phyloP scores from a whole-genome alignment of 345 rosid species.

The Fremontodendron californicum region DNA sequence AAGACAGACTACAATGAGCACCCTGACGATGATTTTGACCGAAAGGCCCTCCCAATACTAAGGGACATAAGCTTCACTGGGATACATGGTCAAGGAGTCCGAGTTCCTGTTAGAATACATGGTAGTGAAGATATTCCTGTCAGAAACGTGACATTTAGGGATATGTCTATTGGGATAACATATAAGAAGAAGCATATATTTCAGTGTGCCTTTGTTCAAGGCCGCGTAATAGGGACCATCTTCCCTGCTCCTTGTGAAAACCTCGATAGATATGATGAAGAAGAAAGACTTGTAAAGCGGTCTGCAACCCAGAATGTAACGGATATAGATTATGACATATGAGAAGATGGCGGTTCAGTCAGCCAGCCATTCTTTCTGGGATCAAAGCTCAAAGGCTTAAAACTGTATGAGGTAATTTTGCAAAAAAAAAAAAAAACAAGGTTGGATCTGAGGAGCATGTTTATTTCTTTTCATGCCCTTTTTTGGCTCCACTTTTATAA shows the following conservation, averaged over 20 bases:
- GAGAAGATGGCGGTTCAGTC: slow-evolving; percentile 9
- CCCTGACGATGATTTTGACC: slow-evolving; percentile 77
- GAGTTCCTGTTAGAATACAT: slow-evolving; percentile 90
- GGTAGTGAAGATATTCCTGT: slow-evolving; percentile 84
- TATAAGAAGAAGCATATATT: slow-evolving; percentile 93
- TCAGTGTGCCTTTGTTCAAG: slow-evolving; percentile 84
- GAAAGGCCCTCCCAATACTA: slow-evolving; percentile 63
- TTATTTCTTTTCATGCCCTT: neutral
- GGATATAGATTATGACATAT: slow-evolving; percentile 81
- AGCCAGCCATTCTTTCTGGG: neutral
- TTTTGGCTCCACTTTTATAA: slow-evolving; percentile 1
- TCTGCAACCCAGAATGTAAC: slow-evolving; percentile 68
- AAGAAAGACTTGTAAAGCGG: slow-evolving; percentile 50
- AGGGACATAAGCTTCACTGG: slow-evolving; percentile 71
- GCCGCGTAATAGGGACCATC: slow-evolving; percentile 79
- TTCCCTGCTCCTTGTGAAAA: slow-evolving; percentile 92
- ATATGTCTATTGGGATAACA: slow-evolving; percentile 84
- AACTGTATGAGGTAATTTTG: slow-evolving; percentile 4
- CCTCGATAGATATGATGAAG: slow-evolving; percentile 83
- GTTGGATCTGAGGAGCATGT: slow-evolving; percentile 17
- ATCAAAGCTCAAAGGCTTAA: neutral
- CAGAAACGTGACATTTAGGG: slow-evolving; percentile 70
- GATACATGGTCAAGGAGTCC: slow-evolving; percentile 85
- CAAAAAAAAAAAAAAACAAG: too few species aligned
- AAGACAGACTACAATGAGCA: slow-evolving; percentile 96